Evolutionary conservation across 2,329 filamentous ascomycete genomes (phyloP).

Genomic region (Diaporthe ilicicola): DNA sequence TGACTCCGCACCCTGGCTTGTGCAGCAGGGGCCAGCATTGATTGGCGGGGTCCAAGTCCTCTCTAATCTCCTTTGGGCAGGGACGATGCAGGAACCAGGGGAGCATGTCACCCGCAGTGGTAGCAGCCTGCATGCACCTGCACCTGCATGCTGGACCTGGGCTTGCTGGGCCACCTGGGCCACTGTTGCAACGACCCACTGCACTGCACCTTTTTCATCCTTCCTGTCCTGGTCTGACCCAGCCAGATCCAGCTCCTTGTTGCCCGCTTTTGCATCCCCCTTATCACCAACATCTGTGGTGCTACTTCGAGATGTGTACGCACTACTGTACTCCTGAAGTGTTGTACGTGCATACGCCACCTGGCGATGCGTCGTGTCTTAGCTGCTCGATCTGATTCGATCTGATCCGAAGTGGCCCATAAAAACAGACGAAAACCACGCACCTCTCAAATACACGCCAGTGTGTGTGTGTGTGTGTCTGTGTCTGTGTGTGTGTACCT

Average conservation of each 20-base stretch:
- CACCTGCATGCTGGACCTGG: neutral
- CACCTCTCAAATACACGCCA: too few relatives aligned
- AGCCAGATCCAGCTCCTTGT: slow-evolving; percentile 5
- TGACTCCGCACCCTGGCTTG: neutral
- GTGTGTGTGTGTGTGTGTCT: neutral
- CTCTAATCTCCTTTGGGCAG: slow-evolving; percentile 28
- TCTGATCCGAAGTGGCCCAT: neutral
- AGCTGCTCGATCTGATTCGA: neutral
- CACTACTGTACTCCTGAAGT: neutral
- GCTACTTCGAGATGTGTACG: neutral
- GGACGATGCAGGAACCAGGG: slow-evolving; percentile 27
- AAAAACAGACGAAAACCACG: slow-evolving; percentile 9
- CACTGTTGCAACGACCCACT: neutral
- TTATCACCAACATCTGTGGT: slow-evolving; percentile 10
- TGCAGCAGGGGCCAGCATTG: slow-evolving; percentile 18
- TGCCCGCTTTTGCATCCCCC: slow-evolving; percentile 18
- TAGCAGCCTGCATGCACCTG: neutral
- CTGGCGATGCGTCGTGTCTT: neutral
- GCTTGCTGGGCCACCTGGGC: too few relatives aligned
- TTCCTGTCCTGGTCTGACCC: neutral
- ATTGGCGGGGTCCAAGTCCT: slow-evolving; percentile 25
- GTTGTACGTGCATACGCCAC: slow-evolving; percentile 1
- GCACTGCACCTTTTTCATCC: neutral
- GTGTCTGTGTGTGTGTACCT: neutral
- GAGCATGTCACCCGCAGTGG: slow-evolving; percentile 10